Evolutionary conservation across 192 early-diverging fungal genomes (phyloP).

Genomic region (Coemansia sp.): DNA sequence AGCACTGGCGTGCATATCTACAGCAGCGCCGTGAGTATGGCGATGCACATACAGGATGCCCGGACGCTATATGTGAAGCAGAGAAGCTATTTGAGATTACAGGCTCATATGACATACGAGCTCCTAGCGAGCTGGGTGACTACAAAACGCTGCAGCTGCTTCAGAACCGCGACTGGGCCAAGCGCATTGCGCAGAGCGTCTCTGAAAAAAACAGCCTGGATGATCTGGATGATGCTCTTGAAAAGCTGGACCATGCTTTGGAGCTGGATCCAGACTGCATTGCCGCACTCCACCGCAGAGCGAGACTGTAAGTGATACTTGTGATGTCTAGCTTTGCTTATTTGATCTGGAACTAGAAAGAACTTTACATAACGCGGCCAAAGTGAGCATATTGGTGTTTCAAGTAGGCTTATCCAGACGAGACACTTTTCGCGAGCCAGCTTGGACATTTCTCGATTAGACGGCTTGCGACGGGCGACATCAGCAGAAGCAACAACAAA

Average conservation of each 20-base stretch:
- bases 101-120: background rate
- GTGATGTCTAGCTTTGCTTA: background rate
- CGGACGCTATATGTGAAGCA: constrained; percentile 18
- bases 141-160: constrained; percentile 19
- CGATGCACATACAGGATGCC: constrained; percentile 17
- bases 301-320: constrained; percentile 18
- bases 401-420: constrained; percentile 12
- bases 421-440: constrained; percentile 3
- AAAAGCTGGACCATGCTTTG: constrained; percentile 23
- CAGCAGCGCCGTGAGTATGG: constrained; percentile 20
- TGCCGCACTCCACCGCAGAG: constrained; percentile 12
- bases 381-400: background rate
- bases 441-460: constrained; percentile 11
- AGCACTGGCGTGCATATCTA: constrained; percentile 26
- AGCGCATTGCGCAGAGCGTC: constrained; percentile 23
- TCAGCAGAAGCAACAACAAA: background rate
- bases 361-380: background rate
- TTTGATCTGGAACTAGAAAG: background rate
- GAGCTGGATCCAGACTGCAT: constrained; percentile 20
- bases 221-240: background rate
- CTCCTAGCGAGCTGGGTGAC: background rate
- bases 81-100: constrained; percentile 27
- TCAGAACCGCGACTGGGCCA: constrained; percentile 29
- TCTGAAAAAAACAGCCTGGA: background rate
- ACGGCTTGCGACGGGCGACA: background rate